Evolutionary conservation across 768 basidiomycete species (phyloP).

Genomic region (Russula emetica): DNA sequence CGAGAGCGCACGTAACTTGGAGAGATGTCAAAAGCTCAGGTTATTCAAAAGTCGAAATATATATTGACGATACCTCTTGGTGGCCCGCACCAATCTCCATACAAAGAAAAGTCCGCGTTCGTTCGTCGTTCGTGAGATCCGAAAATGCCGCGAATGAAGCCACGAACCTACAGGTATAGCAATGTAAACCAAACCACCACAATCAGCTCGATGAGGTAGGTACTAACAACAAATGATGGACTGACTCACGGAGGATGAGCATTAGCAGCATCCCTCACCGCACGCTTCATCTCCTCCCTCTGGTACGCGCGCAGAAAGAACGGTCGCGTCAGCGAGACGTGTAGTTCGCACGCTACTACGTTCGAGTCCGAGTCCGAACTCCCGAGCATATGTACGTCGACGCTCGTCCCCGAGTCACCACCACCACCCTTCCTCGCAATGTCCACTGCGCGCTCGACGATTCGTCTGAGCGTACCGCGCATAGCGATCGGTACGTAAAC

Average conservation of each 20-base stretch:
- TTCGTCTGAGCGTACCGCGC: slow-evolving; percentile 40
- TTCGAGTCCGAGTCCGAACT: slow-evolving; percentile 25
- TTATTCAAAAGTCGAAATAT: neutral
- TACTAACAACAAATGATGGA: slow-evolving; percentile 9
- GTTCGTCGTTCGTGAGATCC: slow-evolving; percentile 74
- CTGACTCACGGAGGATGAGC: slow-evolving; percentile 46
- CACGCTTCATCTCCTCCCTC: slow-evolving; percentile 62
- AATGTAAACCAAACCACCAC: neutral
- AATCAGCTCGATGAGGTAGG: slow-evolving; percentile 5
- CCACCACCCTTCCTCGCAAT: slow-evolving; percentile 38
- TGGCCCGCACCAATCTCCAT: slow-evolving; percentile 84
- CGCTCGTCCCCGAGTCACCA: slow-evolving; percentile 16
- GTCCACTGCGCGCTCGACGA: slow-evolving; percentile 44
- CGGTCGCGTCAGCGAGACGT: slow-evolving; percentile 83
- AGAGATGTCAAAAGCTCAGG: slow-evolving; percentile 22
- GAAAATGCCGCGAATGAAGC: slow-evolving; percentile 70
- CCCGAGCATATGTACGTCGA: slow-evolving; percentile 47
- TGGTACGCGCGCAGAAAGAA: slow-evolving; percentile 78
- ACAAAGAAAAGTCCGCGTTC: slow-evolving; percentile 73
- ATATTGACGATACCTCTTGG: slow-evolving; percentile 48
- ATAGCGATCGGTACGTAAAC: slow-evolving; percentile 65
- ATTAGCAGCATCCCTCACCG: slow-evolving; percentile 51
- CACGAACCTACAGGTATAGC: slow-evolving; percentile 48
- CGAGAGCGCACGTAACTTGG: slow-evolving; percentile 55
- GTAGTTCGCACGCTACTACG: slow-evolving; percentile 47